A percentile compares a stretch with the other conserved stretches of the same genome.
Conservation (phyloP, 306 rosid species). For the Notholithocarpus densiflorus region DNA sequence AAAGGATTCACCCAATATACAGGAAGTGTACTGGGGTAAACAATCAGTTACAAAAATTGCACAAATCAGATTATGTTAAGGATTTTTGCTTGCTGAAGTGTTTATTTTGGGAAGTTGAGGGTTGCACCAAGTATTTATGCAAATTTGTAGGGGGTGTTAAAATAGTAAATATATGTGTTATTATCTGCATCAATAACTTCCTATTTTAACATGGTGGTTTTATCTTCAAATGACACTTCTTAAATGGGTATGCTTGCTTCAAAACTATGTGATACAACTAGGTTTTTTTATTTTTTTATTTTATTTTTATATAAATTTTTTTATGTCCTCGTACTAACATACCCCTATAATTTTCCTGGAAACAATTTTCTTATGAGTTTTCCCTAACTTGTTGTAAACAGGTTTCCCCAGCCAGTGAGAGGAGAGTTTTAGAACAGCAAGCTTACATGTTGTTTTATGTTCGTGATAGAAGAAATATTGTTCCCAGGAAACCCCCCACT, state of each 20-base stretch:
- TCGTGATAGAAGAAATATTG: constrained; percentile 63
- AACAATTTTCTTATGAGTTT: constrained; percentile 1
- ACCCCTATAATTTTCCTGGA: background rate
- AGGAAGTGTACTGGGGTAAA: no score
- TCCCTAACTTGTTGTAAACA: constrained; percentile 32
- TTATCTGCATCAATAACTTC: background rate
- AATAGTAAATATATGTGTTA: background rate
- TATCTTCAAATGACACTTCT: background rate
- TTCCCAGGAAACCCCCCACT: constrained; percentile 47
- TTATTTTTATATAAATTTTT: no score
- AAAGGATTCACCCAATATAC: no score
- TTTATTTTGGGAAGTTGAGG: background rate
- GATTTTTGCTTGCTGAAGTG: background rate
- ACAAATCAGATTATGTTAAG: background rate
- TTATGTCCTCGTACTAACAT: background rate
- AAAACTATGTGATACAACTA: background rate
- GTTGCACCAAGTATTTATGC: constrained; percentile 1
- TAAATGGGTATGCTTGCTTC: background rate
- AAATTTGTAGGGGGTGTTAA: background rate
- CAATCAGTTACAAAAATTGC: no score
- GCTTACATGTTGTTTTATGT: constrained; percentile 99
- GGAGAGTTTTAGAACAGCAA: constrained; percentile 75
- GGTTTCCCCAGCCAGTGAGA: constrained; percentile 77
- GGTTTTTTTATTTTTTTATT: background rate
- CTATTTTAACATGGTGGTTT: background rate